Evolutionary conservation across 768 basidiomycete species (phyloP).

Genomic region (Mycena maculata): DNA sequence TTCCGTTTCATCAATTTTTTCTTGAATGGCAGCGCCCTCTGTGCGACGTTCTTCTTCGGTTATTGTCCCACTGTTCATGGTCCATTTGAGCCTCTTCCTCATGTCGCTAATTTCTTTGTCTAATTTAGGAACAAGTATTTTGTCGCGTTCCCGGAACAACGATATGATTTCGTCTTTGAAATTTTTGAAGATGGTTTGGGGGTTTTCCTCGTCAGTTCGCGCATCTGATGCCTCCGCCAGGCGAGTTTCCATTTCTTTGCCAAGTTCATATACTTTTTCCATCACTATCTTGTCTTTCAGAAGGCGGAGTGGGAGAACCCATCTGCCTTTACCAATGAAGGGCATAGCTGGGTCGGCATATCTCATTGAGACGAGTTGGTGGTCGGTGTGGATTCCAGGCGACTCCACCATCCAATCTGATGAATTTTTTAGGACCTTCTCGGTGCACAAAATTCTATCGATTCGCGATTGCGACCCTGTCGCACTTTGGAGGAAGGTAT

Average conservation of each 20-base stretch:
- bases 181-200: not conserved
- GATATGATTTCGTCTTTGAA: not conserved
- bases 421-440: not conserved
- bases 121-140: not conserved
- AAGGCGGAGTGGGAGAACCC: not conserved
- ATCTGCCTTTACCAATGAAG: constrained; percentile 6
- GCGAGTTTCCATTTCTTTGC: not conserved
- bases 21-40: not conserved
- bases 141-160: not conserved
- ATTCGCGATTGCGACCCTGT: constrained; percentile 17
- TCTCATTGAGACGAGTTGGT: constrained; percentile 10
- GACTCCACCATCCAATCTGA: constrained; percentile 9
- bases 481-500: constrained; percentile 13
- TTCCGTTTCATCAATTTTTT: constrained; percentile 15
- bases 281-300: not conserved
- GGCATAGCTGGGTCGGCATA: constrained; percentile 11
- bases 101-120: constrained; percentile 2
- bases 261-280: not conserved
- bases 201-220: not conserved
- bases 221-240: not conserved
- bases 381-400: constrained; percentile 1
- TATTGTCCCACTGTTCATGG: not conserved
- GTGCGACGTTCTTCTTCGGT: not conserved
- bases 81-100: not conserved
- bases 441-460: not conserved